Conservation (phyloP, 768 basidiomycete genomes). For the Boletus sp. region DNA sequence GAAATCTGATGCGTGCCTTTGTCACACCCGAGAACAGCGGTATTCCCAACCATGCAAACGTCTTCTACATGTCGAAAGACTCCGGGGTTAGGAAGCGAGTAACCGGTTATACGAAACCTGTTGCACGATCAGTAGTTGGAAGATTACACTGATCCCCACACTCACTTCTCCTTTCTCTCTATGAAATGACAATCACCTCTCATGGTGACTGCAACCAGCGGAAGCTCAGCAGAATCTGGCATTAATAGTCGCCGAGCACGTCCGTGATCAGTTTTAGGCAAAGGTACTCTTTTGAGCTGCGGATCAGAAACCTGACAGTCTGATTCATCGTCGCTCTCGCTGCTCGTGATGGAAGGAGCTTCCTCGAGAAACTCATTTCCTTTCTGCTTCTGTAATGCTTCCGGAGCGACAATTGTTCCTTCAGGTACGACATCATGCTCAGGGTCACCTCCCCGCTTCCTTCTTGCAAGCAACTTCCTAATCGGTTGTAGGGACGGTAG, state of each 20-base stretch:
- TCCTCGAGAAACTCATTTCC: conserved; percentile 6
- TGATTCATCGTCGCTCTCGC: conserved; percentile 14
- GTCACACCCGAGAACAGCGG: conserved; percentile 43
- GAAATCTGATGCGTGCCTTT: conserved; percentile 43
- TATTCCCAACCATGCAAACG: conserved; percentile 42
- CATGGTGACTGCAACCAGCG: conserved; percentile 46
- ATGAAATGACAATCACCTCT: conserved; percentile 46
- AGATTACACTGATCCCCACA: conserved; percentile 1
- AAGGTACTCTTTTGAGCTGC: conserved; percentile 27
- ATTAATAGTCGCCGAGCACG: conserved; percentile 33
- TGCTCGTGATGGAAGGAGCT: conserved; percentile 13
- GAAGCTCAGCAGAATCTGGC: conserved; percentile 29
- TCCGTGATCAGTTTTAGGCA: conserved; percentile 34
- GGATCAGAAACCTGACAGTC: conserved; percentile 16
- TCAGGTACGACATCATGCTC: not conserved
- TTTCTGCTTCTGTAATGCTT: conserved; percentile 6
- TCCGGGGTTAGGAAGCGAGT: conserved; percentile 39
- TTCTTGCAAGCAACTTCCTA: conserved; percentile 8
- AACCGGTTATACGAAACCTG: conserved; percentile 37
- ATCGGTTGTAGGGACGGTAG: conserved; percentile 13
- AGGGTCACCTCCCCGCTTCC: conserved; percentile 7
- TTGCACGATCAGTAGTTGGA: conserved; percentile 14
- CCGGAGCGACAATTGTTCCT: conserved; percentile 1
- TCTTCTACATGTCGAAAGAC: conserved; percentile 44
- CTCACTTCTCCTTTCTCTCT: conserved; percentile 32